Evolutionary conservation across 1,284 basidiomycete species (phyloP), one percentile per base, ranked within the genome.

Genomic region (Inonotus hispidus): DNA sequence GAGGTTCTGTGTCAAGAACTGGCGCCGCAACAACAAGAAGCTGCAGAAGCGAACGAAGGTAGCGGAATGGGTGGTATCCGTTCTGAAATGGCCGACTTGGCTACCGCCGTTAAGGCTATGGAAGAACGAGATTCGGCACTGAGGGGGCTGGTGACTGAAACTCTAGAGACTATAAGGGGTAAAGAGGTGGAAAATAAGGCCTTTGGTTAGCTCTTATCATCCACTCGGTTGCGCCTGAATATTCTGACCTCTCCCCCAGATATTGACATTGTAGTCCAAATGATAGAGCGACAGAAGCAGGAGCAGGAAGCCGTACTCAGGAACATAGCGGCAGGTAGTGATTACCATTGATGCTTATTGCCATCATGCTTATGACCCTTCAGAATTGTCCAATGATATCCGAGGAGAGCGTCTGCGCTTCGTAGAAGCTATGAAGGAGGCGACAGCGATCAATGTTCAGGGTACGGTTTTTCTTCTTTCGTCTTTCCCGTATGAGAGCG

Each of bases 351-450:
- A n/a, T 50, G 21, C 27, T 21, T 56, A 25, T 27, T 13, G 47
- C 59, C 27, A 6, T 55, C 52, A 4, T 43, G n/a, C 41, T n/a
- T 46, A 53, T 58, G 56, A 35, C 53, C 37, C 63, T 50, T 35
- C 64, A 90, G 92, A 92, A 69, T 78, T 94, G 8, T 85, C 86
- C 1, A 80, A 82, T 56, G 92, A 93, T 67, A 93, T 94, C 60
- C 84, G 87, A 56, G 91, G 91, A 5, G 91, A 94, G 73, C 77
- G 91, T 47, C 73, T 94, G 58, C 78, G 89, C 3, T 94, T 95
- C 68, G 88, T 94, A 10, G 92, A 95, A 67, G 90, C 92, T 16
- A 95, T 94, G 92, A 90, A 90, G 69, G 87, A 92, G 66, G 92
- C 92, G 1, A 94, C 92, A 0, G 83, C 84, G 1, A 89, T 93